Percentiles rank a stretch among this genome's conserved stretches.
phyloP scores from a whole-genome alignment of 2,329 filamentous ascomycete species.

The Boeremia lycopersici region DNA sequence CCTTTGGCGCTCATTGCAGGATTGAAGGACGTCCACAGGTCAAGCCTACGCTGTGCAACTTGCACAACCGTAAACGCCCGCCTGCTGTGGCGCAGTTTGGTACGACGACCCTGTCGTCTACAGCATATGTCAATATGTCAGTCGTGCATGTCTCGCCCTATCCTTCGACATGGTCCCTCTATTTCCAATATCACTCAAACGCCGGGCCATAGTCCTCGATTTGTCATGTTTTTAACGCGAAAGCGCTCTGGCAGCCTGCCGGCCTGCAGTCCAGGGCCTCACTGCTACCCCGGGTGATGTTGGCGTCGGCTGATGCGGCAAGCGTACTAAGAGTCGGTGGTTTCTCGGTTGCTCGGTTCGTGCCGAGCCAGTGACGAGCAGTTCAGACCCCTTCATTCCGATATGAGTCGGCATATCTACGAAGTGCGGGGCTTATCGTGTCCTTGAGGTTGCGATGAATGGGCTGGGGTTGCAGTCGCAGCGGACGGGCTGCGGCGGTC shows the following conservation, averaged over 20 bases:
- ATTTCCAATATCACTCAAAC: not conserved
- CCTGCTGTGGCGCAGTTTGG: slow-evolving; percentile 23
- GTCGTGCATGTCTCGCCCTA: slow-evolving; percentile 25
- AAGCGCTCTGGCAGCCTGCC: slow-evolving; percentile 32
- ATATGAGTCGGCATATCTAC: slow-evolving; percentile 22
- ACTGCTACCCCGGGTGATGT: slow-evolving; percentile 2
- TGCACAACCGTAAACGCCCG: slow-evolving; percentile 22
- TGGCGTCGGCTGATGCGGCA: slow-evolving; percentile 16
- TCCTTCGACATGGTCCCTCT: slow-evolving; percentile 7
- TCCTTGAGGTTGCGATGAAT: slow-evolving; percentile 29
- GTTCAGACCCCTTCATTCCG: slow-evolving; percentile 29
- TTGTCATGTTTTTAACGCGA: not conserved
- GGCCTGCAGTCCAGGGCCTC: slow-evolving; percentile 21
- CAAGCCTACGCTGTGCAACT: slow-evolving; percentile 19
- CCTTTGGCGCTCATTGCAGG: slow-evolving; percentile 1
- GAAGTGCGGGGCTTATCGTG: slow-evolving; percentile 32
- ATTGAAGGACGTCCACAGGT: not conserved
- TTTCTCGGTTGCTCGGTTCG: slow-evolving; percentile 38
- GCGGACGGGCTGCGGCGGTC: slow-evolving; percentile 19
- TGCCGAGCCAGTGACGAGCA: slow-evolving; percentile 33
- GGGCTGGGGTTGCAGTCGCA: slow-evolving; percentile 36
- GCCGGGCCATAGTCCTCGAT: not conserved
- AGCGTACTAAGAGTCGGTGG: slow-evolving; percentile 8
- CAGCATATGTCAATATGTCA: slow-evolving; percentile 33
- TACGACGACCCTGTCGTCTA: slow-evolving; percentile 18